Conservation (phyloP, 345 rosid genomes). For the Salix viminalis region DNA sequence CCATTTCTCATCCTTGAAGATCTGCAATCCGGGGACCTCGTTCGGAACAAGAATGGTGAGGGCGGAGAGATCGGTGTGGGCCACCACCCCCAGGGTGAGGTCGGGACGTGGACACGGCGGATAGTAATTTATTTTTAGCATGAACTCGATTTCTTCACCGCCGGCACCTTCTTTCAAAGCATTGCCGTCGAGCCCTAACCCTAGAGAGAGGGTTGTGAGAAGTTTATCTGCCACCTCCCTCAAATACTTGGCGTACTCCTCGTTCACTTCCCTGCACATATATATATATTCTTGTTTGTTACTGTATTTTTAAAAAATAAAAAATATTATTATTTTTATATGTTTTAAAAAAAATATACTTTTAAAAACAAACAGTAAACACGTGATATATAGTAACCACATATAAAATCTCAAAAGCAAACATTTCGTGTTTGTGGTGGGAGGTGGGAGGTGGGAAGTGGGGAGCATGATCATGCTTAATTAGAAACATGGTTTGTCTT, state of each 20-base stretch:
- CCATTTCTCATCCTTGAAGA: slow-evolving; percentile 67
- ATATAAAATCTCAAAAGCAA: too few relatives aligned
- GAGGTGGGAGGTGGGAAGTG: too few relatives aligned
- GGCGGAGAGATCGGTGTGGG: slow-evolving; percentile 77
- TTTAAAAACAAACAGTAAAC: too few relatives aligned
- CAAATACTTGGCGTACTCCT: slow-evolving; percentile 54
- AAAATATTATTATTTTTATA: too few relatives aligned
- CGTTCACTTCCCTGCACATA: slow-evolving; percentile 57
- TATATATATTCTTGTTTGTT: too few relatives aligned
- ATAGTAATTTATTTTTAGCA: slow-evolving; percentile 80
- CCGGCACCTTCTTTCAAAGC: slow-evolving; percentile 54
- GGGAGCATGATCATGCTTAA: too few relatives aligned
- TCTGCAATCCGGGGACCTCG: slow-evolving; percentile 81
- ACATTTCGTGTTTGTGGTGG: too few relatives aligned
- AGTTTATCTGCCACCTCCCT: slow-evolving; percentile 50
- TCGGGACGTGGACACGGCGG: slow-evolving; percentile 94
- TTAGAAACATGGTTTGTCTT: too few relatives aligned
- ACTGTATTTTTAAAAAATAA: too few relatives aligned
- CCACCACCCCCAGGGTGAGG: slow-evolving; percentile 65
- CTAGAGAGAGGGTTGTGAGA: slow-evolving; percentile 43
- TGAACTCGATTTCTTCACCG: slow-evolving; percentile 53
- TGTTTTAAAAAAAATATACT: too few relatives aligned
- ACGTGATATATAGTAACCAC: too few relatives aligned
- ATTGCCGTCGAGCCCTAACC: slow-evolving; percentile 51
- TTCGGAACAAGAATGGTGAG: slow-evolving; percentile 80